Evolutionary conservation across 345 rosid species (phyloP).

Genomic region (Populus simonii): DNA sequence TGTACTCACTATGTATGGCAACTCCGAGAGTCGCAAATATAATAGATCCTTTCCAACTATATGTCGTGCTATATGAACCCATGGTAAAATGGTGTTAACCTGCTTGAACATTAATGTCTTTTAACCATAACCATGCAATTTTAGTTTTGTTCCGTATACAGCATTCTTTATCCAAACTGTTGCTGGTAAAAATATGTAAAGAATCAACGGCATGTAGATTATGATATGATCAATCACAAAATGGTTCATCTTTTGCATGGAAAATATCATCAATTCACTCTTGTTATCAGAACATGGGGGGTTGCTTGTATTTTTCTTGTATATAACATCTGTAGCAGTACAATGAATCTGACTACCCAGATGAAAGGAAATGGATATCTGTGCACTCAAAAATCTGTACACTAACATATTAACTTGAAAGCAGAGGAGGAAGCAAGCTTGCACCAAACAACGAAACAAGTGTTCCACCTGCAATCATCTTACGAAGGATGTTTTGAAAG

Average conservation of each 20-base stretch:
- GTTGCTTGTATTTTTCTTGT: not conserved
- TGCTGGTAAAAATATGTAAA: too few relatives aligned
- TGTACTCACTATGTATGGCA: not conserved
- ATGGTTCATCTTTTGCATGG: too few relatives aligned
- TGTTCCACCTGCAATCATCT: conserved; percentile 25
- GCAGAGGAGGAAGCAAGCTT: not conserved
- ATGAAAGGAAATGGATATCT: not conserved
- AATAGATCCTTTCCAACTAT: not conserved
- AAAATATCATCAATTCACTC: not conserved
- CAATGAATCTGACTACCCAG: not conserved
- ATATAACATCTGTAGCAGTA: not conserved
- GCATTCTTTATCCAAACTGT: too few relatives aligned
- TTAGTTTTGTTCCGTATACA: too few relatives aligned
- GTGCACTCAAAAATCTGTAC: too few relatives aligned
- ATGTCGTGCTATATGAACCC: too few relatives aligned
- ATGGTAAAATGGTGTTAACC: too few relatives aligned
- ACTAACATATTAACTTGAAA: not conserved
- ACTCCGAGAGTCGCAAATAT: not conserved
- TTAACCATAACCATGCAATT: too few relatives aligned
- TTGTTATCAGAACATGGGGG: not conserved
- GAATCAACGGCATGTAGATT: too few relatives aligned
- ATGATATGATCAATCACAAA: too few relatives aligned
- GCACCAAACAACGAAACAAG: not conserved
- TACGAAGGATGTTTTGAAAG: conserved; percentile 40
- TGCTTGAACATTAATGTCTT: too few relatives aligned